These are phyloP conservation scores for Neofusicoccum sp. DNA, from an alignment of 2,329 filamentous ascomycete genomes.

Conservation along the genomic window DNA sequence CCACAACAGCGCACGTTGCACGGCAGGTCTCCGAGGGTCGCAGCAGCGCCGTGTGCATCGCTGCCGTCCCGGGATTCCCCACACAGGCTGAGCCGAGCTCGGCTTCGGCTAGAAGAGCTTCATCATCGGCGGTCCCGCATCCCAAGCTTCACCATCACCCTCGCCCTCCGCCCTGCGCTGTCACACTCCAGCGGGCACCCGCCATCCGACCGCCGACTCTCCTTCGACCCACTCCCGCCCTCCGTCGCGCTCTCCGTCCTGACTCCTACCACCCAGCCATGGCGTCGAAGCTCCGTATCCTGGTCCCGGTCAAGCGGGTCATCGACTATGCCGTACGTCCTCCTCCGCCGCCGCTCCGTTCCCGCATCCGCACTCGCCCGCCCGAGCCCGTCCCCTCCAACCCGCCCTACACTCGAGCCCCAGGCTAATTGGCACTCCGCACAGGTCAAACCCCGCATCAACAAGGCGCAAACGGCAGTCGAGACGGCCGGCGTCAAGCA, in stretches of 20 bases:
- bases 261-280: not conserved
- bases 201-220: not conserved
- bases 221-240: not conserved
- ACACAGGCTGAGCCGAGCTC: slow-evolving; percentile 17
- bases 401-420: not conserved
- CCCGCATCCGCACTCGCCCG: slow-evolving; percentile 3
- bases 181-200: not conserved
- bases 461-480: slow-evolving; percentile 77
- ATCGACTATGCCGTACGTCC: slow-evolving; percentile 59
- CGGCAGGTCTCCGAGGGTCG: not conserved
- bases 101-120: slow-evolving; percentile 21
- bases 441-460: slow-evolving; percentile 71
- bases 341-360: not conserved
- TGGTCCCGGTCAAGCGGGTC: slow-evolving; percentile 60
- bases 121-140: slow-evolving; percentile 12
- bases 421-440: slow-evolving; percentile 15
- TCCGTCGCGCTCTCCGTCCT: not conserved
- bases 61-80: slow-evolving; percentile 8
- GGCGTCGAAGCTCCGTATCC: slow-evolving; percentile 52
- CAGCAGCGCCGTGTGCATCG: slow-evolving; percentile 7
- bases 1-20: too few relatives aligned
- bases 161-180: not conserved
- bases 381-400: not conserved
- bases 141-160: slow-evolving; percentile 2
- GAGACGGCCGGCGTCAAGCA: slow-evolving; percentile 94